Evolutionary conservation across 225 moss, liverwort and hornwort species (phyloP), one percentile per base, ranked within the genome.

Genomic region (Lunularia cruciata): DNA sequence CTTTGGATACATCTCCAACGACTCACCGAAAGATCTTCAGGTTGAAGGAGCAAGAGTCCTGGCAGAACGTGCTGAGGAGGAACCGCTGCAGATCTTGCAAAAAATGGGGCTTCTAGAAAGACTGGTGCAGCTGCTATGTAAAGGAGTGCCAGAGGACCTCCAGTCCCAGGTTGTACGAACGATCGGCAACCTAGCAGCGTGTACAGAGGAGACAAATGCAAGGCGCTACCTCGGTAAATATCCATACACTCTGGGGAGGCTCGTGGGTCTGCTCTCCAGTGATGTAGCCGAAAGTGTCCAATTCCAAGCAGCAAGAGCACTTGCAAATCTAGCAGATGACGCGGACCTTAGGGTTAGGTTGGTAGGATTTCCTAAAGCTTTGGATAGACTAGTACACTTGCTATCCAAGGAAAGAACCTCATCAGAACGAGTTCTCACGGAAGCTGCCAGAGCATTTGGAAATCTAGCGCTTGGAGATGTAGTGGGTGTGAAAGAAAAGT

Each of bases 91-190:
- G 27, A 32, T 45, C 47, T 8, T 65, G 19, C 64, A 45, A 2
- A 65, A 65, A 15, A 45, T 37, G 39, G 61, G 39, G 35, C 13
- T 61, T 23, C 28, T 65, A 3, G 64, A 65, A 1, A 65, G 46
- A 46, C 46, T 65, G 6, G 64, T 65, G 46, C 46, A 47, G 27
- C 47, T 65, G 30, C 43, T 65, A 28, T 65, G 46, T 23, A 26
- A 18, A 30, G 64, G 47, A 26, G 30, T 65, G 15, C 46, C 46
- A 28, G 46, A 65, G 31, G 6, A 28, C 27, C 19, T 65, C 26
- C 64, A 65, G 47, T 15, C 13, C 28, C 18, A 65, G 16, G 64
- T 32, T 30, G 46, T 47, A 9, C 46, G 64, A 65, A 30, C 46
- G 4, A 0, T 65, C 31, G 64, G 46, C 18, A 65, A 65, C 22